Evolutionary conservation across 495 filamentous ascomycete species (phyloP), one percentile per base, ranked within the genome.

Genomic region (Pyronema domesticum): DNA sequence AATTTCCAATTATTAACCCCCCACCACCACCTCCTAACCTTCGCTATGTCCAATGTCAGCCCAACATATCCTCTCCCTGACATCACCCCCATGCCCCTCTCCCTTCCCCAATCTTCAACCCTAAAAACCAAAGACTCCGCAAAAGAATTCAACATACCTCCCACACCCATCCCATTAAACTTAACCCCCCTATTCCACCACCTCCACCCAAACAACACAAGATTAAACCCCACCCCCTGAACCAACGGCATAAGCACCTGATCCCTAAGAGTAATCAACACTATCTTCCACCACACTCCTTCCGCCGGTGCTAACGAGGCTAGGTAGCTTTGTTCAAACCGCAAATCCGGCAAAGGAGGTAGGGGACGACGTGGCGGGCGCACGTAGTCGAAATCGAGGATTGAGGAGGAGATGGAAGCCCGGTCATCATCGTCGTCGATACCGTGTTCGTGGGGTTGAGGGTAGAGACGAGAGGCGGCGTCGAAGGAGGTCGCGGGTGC

Each of bases 311-410:
- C 76, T 53, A 98, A 79, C 66, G 86, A 89, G 46, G 81, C 81
- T 40, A 98, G 73, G 65, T 96, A 96, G 70, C 87, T 94, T 75
- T 98, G 91, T 72, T 98, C 91, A 68, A 96, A 96, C 49, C 91
- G 75, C 59, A 98, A 70, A 68, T 98, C 91, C 1, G 91, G 91
- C 61, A 98, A 69, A 0, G 93, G 89, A 50, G 85, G 86, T 55
- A 94, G 77, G 55, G 37, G 1, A 33, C 45, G 46, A 7, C 39
- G 18, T 15, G 33, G 33, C 13, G 23, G 46, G 3, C 23, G n/a
- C 9, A 54, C 43, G 3, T 45, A 34, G 10, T 49, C 10, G 3
- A 9, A 47, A 15, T 48, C 15, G 5, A 58, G 17, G 36, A 60
- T 37, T 1, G 62, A 64, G 4, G 57, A 63, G 1, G 60, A 63